Conservation (phyloP, 306 rosid species). For the Acacia melanoxylon region DNA sequence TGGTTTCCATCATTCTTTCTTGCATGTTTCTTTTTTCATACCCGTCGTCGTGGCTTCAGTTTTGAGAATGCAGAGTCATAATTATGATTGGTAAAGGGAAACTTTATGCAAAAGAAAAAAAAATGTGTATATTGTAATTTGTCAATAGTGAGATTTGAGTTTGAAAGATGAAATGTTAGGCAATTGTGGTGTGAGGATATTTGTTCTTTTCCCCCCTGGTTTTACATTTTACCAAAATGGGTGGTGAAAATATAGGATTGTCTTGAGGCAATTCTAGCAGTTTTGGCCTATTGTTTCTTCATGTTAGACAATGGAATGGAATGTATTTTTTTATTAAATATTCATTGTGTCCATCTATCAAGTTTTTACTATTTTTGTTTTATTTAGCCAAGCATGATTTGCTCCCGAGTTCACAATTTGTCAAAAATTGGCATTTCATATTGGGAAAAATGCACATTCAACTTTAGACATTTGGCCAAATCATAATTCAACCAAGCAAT, state of each 20-base stretch:
- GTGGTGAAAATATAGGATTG: slow-evolving; percentile 58
- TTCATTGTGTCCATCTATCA: slow-evolving; percentile 26
- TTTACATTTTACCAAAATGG: background rate
- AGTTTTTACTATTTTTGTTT: slow-evolving; percentile 15
- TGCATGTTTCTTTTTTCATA: background rate
- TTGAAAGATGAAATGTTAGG: slow-evolving; percentile 38
- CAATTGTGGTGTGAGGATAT: slow-evolving; percentile 37
- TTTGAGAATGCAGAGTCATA: slow-evolving; percentile 64
- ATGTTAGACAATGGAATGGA: slow-evolving; percentile 3
- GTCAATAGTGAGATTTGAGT: slow-evolving; percentile 52
- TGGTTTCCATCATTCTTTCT: slow-evolving; percentile 53
- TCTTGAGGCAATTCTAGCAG: slow-evolving; percentile 54
- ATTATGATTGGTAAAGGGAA: slow-evolving; percentile 49
- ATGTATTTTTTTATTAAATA: slow-evolving; percentile 41
- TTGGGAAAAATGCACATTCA: background rate
- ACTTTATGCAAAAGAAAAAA: slow-evolving; percentile 38
- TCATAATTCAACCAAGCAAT: background rate
- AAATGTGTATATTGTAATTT: slow-evolving; percentile 69
- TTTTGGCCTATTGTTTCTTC: slow-evolving; percentile 42
- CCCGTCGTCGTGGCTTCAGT: slow-evolving; percentile 59
- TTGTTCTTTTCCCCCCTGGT: slow-evolving; percentile 19
- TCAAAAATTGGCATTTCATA: background rate
- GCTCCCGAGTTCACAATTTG: background rate
- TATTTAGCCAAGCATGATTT: slow-evolving; percentile 9
- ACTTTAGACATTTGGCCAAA: background rate